Percentiles rank a stretch among this genome's conserved stretches.
Evolutionary conservation across 306 rosid genomes (phyloP).

Genomic region (Vigna radiata): DNA sequence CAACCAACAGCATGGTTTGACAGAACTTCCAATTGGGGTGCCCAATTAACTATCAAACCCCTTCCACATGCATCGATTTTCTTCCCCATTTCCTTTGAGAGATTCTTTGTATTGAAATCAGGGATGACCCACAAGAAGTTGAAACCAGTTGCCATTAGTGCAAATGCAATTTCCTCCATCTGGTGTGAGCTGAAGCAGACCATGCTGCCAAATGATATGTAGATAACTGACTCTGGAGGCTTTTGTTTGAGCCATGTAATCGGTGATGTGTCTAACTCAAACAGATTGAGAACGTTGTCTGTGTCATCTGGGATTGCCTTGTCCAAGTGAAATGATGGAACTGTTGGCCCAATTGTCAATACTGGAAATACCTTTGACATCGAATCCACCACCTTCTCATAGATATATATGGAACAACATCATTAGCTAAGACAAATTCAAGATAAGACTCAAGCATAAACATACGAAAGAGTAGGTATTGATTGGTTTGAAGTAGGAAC

Average conservation of each 20-base stretch:
- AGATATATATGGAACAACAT: background rate
- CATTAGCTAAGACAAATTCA: too few relatives aligned
- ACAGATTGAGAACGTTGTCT: constrained; percentile 56
- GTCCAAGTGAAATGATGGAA: constrained; percentile 62
- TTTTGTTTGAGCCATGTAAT: constrained; percentile 57
- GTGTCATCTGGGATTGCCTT: constrained; percentile 51
- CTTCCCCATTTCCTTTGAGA: constrained; percentile 37
- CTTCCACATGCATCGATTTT: constrained; percentile 43
- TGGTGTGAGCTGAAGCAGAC: constrained; percentile 50
- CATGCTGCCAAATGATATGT: constrained; percentile 69
- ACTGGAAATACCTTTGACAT: constrained; percentile 60
- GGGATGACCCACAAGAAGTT: constrained; percentile 68
- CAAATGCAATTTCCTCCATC: constrained; percentile 60
- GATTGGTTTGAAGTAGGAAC: constrained; percentile 4
- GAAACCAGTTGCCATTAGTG: constrained; percentile 45
- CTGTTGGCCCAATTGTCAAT: constrained; percentile 68
- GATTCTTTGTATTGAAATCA: constrained; percentile 42
- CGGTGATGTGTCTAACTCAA: constrained; percentile 38
- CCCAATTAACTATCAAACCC: constrained; percentile 62
- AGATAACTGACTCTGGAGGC: constrained; percentile 54
- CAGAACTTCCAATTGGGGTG: constrained; percentile 56
- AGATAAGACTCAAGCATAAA: too few relatives aligned
- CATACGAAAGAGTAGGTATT: background rate
- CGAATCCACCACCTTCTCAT: constrained; percentile 56
- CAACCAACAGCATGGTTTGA: constrained; percentile 58